Conservation (phyloP, 345 rosid genomes). For the Conringia planisiliqua region DNA sequence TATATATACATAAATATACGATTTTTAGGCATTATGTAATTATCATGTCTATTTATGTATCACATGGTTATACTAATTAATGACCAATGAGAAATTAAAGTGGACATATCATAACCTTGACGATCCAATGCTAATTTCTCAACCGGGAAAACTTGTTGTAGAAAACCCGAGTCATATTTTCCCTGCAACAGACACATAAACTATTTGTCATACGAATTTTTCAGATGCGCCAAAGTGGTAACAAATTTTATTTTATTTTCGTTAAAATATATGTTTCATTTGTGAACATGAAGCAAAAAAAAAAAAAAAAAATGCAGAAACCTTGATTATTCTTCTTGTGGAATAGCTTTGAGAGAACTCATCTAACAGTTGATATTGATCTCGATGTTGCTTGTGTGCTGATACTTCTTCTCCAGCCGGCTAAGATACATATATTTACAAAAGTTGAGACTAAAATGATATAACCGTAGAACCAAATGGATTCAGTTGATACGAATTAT, state of each 20-base stretch:
- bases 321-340: constrained; percentile 17
- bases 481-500: background rate
- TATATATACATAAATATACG: too few relatives aligned
- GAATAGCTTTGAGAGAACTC: constrained; percentile 18
- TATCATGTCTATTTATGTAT: too few relatives aligned
- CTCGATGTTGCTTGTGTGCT: background rate
- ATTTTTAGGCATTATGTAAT: too few relatives aligned
- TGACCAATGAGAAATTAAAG: background rate
- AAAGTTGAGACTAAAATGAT: background rate
- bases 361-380: constrained; percentile 8
- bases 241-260: background rate
- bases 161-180: background rate
- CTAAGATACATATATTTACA: background rate
- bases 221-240: background rate
- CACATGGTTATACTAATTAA: background rate
- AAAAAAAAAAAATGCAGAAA: background rate
- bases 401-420: constrained; percentile 7
- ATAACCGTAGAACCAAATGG: background rate
- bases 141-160: constrained; percentile 21
- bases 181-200: constrained; percentile 13
- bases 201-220: background rate
- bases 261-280: background rate
- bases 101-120: background rate
- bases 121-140: constrained; percentile 10
- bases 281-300: background rate